These are phyloP conservation scores for Penicillium arizonense DNA, from an alignment of 495 filamentous ascomycete species.

Conservation along the genomic window DNA sequence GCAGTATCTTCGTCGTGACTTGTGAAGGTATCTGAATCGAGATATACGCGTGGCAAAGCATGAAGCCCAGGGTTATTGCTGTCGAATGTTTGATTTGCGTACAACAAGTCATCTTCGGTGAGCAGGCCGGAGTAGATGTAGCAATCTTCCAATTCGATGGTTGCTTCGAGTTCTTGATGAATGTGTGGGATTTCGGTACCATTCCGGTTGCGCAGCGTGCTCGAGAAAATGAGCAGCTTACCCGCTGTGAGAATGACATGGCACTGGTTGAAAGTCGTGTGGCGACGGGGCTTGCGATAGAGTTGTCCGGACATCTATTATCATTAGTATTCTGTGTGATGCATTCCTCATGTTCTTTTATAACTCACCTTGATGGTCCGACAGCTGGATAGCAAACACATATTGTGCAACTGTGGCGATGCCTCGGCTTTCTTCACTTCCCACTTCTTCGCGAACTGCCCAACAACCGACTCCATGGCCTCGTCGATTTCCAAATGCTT, in stretches of 20 bases:
- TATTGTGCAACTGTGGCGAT: slow-evolving; percentile 65
- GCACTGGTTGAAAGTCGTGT: slow-evolving; percentile 60
- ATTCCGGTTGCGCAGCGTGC: slow-evolving; percentile 53
- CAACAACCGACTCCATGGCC: slow-evolving; percentile 64
- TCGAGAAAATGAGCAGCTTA: slow-evolving; percentile 63
- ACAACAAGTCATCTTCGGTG: slow-evolving; percentile 66
- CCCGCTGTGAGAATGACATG: slow-evolving; percentile 64
- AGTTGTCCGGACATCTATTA: slow-evolving; percentile 60
- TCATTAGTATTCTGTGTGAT: neutral
- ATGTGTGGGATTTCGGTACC: slow-evolving; percentile 60
- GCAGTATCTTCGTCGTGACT: slow-evolving; percentile 68
- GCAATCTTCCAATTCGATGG: slow-evolving; percentile 63
- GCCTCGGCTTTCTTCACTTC: slow-evolving; percentile 67
- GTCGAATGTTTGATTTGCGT: slow-evolving; percentile 69
- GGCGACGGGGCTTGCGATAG: slow-evolving; percentile 66
- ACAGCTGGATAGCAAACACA: slow-evolving; percentile 65
- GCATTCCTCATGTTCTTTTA: neutral
- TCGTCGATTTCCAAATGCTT: slow-evolving; percentile 67
- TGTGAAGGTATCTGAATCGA: slow-evolving; percentile 61
- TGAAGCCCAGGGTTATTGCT: slow-evolving; percentile 63
- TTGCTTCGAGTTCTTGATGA: slow-evolving; percentile 59
- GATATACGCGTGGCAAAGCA: slow-evolving; percentile 63
- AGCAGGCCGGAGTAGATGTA: slow-evolving; percentile 71
- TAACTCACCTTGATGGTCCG: slow-evolving; percentile 57
- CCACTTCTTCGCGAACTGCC: slow-evolving; percentile 71